phyloP scores from a whole-genome alignment of 2,329 filamentous ascomycete species.

The Penicillium sp. region DNA sequence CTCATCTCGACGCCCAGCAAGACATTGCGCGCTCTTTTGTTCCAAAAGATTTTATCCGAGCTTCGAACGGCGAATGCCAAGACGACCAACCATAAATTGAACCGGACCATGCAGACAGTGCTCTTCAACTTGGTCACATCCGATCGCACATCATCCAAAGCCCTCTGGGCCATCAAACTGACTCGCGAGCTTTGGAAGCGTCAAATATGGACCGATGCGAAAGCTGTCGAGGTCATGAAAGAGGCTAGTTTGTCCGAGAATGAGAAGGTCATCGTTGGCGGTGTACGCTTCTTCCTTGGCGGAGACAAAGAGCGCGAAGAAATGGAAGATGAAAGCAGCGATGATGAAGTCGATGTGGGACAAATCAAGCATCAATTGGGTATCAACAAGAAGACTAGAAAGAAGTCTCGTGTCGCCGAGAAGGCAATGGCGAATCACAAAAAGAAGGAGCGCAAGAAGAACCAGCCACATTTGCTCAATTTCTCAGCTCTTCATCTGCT shows the following conservation, averaged over 20 bases:
- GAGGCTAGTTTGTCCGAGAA: conserved; percentile 83
- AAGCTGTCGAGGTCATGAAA: conserved; percentile 97
- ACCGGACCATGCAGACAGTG: conserved; percentile 86
- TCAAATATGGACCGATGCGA: conserved; percentile 91
- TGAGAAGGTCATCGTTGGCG: conserved; percentile 83
- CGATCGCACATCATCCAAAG: conserved; percentile 77
- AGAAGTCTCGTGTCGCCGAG: conserved; percentile 71
- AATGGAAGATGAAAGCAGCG: conserved; percentile 79
- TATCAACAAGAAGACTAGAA: conserved; percentile 96
- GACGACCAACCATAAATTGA: conserved; percentile 82
- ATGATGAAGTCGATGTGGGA: conserved; percentile 70
- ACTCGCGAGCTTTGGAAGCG: conserved; percentile 94
- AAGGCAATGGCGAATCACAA: conserved; percentile 79
- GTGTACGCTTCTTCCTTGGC: conserved; percentile 89
- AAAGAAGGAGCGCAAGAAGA: conserved; percentile 79
- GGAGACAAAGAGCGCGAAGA: conserved; percentile 95
- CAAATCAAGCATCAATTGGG: conserved; percentile 77
- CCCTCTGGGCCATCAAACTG: conserved; percentile 92
- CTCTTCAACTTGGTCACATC: conserved; percentile 86
- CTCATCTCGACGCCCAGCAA: conserved; percentile 90
- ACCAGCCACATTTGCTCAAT: conserved; percentile 79
- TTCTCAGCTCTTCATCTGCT: conserved; percentile 93
- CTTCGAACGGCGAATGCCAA: conserved; percentile 82
- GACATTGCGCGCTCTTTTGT: conserved; percentile 72
- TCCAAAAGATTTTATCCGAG: conserved; percentile 87